phyloP scores from a whole-genome alignment of 139 green algal genomes.

The Eudorina sp. region DNA sequence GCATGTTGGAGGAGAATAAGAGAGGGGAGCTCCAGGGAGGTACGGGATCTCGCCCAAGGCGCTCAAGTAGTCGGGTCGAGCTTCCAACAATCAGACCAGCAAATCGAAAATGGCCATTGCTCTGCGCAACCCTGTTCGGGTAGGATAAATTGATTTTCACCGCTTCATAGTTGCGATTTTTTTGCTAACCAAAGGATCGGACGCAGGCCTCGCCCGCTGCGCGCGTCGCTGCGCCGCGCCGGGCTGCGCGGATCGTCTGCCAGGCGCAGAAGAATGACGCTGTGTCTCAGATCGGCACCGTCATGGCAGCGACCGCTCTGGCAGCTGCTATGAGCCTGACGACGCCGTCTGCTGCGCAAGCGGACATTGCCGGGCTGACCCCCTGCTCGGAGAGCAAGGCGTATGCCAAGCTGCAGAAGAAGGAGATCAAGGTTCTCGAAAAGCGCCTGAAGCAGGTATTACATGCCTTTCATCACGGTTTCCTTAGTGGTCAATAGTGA shows the following conservation, averaged over 20 bases:
- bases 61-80: not conserved
- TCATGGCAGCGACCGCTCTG: slow-evolving; percentile 78
- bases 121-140: slow-evolving; percentile 6
- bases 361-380: slow-evolving; percentile 96
- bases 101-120: slow-evolving; percentile 12
- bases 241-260: slow-evolving; percentile 55
- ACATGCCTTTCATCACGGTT: too few relatives aligned
- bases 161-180: not conserved
- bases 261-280: slow-evolving; percentile 56
- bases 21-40: not conserved
- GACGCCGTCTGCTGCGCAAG: slow-evolving; percentile 81
- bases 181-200: not conserved
- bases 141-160: slow-evolving; percentile 1
- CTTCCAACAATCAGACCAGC: not conserved
- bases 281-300: slow-evolving; percentile 61
- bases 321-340: slow-evolving; percentile 75
- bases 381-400: slow-evolving; percentile 96
- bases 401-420: slow-evolving; percentile 95
- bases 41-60: not conserved
- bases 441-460: slow-evolving; percentile 88
- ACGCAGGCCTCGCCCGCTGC: slow-evolving; percentile 14
- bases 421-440: slow-evolving; percentile 91
- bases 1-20: too few relatives aligned
- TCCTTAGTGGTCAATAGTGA: not conserved
- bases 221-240: slow-evolving; percentile 22